Conservation (phyloP, 1,284 basidiomycete genomes). For the Ganoderma resinaceum region DNA sequence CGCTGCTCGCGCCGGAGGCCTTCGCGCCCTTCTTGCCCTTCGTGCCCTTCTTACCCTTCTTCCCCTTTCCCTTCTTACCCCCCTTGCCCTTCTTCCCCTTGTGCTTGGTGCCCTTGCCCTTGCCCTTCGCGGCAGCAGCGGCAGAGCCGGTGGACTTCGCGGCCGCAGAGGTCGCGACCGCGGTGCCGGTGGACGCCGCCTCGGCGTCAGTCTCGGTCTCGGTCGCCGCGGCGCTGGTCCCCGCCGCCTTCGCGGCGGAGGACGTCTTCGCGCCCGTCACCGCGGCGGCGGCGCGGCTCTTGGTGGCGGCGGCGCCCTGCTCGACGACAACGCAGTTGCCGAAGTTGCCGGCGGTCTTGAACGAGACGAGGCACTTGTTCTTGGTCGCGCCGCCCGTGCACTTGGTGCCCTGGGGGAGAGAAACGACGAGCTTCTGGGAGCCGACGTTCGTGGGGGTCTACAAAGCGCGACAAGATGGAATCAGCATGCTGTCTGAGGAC, state of each 20-base stretch:
- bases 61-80: not conserved
- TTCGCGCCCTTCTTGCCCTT: not conserved
- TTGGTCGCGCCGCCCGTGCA: constrained; percentile 54
- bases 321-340: constrained; percentile 58
- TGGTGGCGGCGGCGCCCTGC: constrained; percentile 22
- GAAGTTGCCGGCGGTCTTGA: constrained; percentile 52
- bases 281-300: not conserved
- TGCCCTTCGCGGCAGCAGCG: not conserved
- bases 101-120: not conserved
- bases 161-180: not conserved
- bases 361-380: constrained; percentile 56
- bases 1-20: not conserved
- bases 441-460: constrained; percentile 41
- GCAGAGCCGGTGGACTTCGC: not conserved
- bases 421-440: constrained; percentile 48
- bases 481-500: not conserved
- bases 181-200: not conserved
- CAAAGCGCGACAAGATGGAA: not conserved
- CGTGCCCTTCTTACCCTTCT: not conserved
- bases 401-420: constrained; percentile 53
- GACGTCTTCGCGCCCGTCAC: not conserved
- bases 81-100: not conserved
- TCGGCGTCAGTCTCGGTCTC: constrained; percentile 2
- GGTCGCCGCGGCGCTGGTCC: not conserved
- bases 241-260: constrained; percentile 1